phyloP scores from a whole-genome alignment of 306 rosid genomes.

The Vigna angularis region DNA sequence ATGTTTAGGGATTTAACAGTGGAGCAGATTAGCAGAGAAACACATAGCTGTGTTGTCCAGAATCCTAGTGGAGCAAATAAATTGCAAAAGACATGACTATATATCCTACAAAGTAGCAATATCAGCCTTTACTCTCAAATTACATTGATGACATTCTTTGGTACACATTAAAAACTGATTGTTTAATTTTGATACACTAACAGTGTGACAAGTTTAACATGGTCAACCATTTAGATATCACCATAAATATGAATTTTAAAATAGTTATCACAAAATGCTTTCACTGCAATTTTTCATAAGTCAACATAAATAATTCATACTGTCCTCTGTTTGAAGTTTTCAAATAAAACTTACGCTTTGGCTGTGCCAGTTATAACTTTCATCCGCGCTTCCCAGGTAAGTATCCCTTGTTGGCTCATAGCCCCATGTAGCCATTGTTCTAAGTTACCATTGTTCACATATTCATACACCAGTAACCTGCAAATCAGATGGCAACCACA shows the following conservation, averaged over 20 bases:
- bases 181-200: not conserved
- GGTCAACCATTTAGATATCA: not conserved
- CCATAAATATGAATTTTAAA: not conserved
- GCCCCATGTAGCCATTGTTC: slow-evolving; percentile 97
- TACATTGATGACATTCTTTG: slow-evolving; percentile 9
- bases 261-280: not conserved
- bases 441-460: slow-evolving; percentile 94
- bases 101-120: slow-evolving; percentile 2
- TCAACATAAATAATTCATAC: not conserved
- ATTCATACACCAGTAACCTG: slow-evolving; percentile 95
- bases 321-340: not conserved
- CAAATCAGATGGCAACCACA: slow-evolving; percentile 34
- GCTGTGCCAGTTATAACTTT: slow-evolving; percentile 93
- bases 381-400: slow-evolving; percentile 95
- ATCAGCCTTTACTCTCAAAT: slow-evolving; percentile 15
- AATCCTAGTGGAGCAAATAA: slow-evolving; percentile 11
- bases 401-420: slow-evolving; percentile 73
- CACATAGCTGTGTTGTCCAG: not conserved
- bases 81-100: slow-evolving; percentile 14
- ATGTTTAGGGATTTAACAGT: not conserved
- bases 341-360: slow-evolving; percentile 80
- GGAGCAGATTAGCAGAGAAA: not conserved
- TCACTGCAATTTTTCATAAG: slow-evolving; percentile 11
- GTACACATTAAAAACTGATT: not conserved
- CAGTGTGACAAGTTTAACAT: not conserved